Evolutionary conservation across 139 green algal species (phyloP).

Genomic region (Parachlorella kessleri): DNA sequence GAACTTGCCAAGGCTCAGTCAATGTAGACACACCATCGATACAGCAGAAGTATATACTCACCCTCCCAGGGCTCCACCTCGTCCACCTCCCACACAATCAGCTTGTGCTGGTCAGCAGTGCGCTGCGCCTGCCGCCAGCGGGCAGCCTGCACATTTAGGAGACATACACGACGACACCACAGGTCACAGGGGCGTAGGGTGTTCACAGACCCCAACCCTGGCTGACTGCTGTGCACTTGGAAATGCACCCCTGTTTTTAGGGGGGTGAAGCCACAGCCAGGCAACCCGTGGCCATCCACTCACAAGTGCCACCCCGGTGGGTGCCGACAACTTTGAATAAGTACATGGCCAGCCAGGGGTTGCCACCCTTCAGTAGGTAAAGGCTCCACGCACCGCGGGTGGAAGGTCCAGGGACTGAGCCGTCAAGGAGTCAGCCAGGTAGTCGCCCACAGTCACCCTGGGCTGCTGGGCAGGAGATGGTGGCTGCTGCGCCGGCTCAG

Average conservation of each 20-base stretch:
- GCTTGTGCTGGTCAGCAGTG: conserved; percentile 22
- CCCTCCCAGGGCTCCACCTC: conserved; percentile 24
- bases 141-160: conserved; percentile 24
- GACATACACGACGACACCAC: too few relatives aligned
- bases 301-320: too few relatives aligned
- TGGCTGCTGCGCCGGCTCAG: not conserved
- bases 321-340: too few relatives aligned
- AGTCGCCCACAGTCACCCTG: conserved; percentile 36
- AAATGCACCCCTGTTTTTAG: too few relatives aligned
- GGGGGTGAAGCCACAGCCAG: too few relatives aligned
- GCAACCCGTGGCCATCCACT: too few relatives aligned
- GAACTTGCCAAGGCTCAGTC: too few relatives aligned
- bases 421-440: conserved; percentile 65
- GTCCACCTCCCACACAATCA: conserved; percentile 48
- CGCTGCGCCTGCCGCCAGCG: conserved; percentile 38
- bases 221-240: too few relatives aligned
- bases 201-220: too few relatives aligned
- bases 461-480: not conserved
- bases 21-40: not conserved
- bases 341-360: too few relatives aligned
- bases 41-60: not conserved
- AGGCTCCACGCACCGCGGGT: conserved; percentile 36
- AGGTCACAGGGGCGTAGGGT: too few relatives aligned
- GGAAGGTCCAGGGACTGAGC: conserved; percentile 82
- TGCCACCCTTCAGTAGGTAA: too few relatives aligned